Evolutionary conservation across 2,329 filamentous ascomycete species (phyloP), one percentile per base, ranked within the genome.

Genomic region (Clarireedia monteithiana): DNA sequence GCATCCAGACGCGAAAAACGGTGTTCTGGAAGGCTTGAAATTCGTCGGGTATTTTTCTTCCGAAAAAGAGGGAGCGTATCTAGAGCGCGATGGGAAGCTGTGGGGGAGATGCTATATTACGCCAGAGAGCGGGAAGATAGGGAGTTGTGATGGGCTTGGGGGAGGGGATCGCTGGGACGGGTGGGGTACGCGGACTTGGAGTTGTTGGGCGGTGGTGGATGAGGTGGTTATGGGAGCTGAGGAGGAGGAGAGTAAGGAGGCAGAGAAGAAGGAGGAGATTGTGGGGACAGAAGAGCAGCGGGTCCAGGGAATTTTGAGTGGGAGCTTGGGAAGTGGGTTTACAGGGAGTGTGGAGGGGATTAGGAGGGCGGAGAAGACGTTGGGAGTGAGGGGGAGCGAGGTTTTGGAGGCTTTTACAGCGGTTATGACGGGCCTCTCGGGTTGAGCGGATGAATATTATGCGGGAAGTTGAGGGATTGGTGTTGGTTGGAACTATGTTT

Each of bases 31-130:
- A 20, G 55, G 55, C n/a, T 45, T 67, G 0, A 52, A 62, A 50
- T 56, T 65, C 24, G 56, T 64, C 38, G 55, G 64, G 39, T 67
- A 66, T 47, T 66, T 66, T 46, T 46, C 48, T 23, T 40, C 54
- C 9, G 15, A 40, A 1, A n/a, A 59, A 2, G 26, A 36, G 36
- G 7, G 7, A 4, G 66, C 64, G 2, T 62, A 64, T 45, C 51
- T 67, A 4, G 60, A 58, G 2, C 34, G 63, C 5, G 58, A 63
- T 44, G 65, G 65, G 1, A 56, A 59, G 34, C 39, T 51, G 6
- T 68, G 61, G 50, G 64, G 63, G 3, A 56, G 64, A 24, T 68
- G 66, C 53, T 47, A 34, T 5, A 53, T 68, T 12, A 67, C 65
- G 23, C 65, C 66, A 2, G 62, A 66, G 45, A 59, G 57, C 44